Evolutionary conservation across 2,329 filamentous ascomycete genomes (phyloP).

Genomic region (Claviceps citrina): DNA sequence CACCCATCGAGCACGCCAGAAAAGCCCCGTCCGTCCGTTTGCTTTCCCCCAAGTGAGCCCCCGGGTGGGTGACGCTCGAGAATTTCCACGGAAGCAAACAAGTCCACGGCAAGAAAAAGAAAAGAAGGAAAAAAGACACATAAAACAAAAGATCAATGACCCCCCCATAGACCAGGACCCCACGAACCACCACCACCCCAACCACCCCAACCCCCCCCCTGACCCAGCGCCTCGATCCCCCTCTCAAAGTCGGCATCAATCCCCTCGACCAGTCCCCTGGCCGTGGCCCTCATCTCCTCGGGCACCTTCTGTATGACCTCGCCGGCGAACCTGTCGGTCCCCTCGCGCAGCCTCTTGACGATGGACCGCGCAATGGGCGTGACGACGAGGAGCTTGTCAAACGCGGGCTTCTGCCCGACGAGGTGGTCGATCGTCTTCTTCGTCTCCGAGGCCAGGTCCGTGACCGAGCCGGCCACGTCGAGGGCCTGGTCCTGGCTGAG

Average conservation of each 20-base stretch:
- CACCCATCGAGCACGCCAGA: no score
- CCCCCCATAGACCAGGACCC: no score
- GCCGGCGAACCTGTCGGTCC: constrained; percentile 22
- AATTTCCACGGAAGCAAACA: no score
- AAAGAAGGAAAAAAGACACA: no score
- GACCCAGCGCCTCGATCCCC: constrained; percentile 21
- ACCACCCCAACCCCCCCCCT: no score
- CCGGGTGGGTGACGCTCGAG: no score
- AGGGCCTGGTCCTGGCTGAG: constrained; percentile 24
- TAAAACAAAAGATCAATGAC: no score
- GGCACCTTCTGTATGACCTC: constrained; percentile 27
- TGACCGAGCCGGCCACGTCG: constrained; percentile 21
- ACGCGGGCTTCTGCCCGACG: constrained; percentile 25
- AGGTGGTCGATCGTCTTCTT: constrained; percentile 22
- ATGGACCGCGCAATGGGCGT: constrained; percentile 26
- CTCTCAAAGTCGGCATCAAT: constrained; percentile 24
- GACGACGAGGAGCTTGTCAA: constrained; percentile 27
- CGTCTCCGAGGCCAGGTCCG: constrained; percentile 21
- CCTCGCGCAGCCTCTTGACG: constrained; percentile 23
- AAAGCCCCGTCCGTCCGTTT: no score
- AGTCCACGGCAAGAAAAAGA: no score
- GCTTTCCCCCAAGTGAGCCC: no score
- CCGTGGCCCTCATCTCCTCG: constrained; percentile 15
- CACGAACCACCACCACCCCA: no score
- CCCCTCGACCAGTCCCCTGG: constrained; percentile 19